These are phyloP conservation scores for Neurospora sp. DNA, from an alignment of 495 filamentous ascomycete species.

Conservation along the genomic window DNA sequence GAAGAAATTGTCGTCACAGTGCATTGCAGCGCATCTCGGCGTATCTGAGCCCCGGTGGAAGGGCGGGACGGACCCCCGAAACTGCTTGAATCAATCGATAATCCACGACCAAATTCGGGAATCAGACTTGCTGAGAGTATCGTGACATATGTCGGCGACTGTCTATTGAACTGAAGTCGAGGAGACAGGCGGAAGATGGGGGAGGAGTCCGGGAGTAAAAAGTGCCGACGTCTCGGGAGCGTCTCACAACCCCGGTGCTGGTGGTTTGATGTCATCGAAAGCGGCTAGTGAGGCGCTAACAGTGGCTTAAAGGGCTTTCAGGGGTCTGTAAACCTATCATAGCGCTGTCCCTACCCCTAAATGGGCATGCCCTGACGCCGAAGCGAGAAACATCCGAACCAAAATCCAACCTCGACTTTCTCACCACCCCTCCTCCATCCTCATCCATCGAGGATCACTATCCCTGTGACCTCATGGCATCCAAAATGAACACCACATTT, in stretches of 20 bases:
- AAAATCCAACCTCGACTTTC: neutral
- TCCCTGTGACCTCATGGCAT: neutral
- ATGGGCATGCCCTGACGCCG: constrained; percentile 10
- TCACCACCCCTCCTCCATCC: neutral
- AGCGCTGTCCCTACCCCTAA: neutral
- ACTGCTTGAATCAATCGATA: neutral
- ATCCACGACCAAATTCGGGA: neutral
- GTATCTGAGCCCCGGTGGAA: neutral
- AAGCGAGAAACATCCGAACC: constrained; percentile 20
- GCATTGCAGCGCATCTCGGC: neutral
- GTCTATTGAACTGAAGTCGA: neutral
- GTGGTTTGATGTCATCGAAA: constrained; percentile 20
- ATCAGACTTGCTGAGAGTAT: neutral
- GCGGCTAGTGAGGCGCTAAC: constrained; percentile 12
- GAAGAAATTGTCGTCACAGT: neutral
- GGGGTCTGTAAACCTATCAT: neutral
- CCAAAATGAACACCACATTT: neutral
- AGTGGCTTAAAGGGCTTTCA: constrained; percentile 18
- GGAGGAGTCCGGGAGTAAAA: neutral
- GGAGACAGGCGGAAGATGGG: neutral
- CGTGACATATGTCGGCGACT: neutral
- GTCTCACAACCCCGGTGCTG: constrained; percentile 15
- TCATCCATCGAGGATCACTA: neutral
- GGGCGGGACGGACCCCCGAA: neutral
- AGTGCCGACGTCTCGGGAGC: constrained; percentile 15